phyloP scores from a whole-genome alignment of 495 filamentous ascomycete species.

The Penicillium parvum region DNA sequence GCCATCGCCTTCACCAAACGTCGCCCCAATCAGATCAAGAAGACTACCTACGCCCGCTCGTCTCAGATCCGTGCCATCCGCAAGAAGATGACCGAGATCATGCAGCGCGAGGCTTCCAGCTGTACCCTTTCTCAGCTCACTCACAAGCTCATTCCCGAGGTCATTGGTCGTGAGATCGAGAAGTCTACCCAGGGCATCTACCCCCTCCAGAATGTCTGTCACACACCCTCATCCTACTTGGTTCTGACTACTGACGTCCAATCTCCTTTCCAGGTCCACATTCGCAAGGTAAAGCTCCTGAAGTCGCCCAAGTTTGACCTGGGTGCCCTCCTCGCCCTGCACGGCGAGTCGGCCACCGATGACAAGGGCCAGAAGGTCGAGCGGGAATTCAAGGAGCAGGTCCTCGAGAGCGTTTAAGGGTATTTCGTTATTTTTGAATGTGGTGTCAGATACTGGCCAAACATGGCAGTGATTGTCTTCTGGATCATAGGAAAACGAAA shows the following conservation, averaged over 20 bases:
- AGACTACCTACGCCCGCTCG: constrained; percentile 94
- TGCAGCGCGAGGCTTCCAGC: constrained; percentile 87
- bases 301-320: constrained; percentile 99
- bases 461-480: constrained; percentile 26
- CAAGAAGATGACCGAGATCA: constrained; percentile 99
- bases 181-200: constrained; percentile 99
- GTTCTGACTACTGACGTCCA: constrained; percentile 1
- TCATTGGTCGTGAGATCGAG: constrained; percentile 99
- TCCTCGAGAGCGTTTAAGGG: constrained; percentile 84
- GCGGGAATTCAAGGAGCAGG: constrained; percentile 97
- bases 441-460: constrained; percentile 27
- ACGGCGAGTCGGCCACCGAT: constrained; percentile 95
- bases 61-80: constrained; percentile 96
- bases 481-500: constrained; percentile 31
- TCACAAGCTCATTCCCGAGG: constrained; percentile 96
- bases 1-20: constrained; percentile 99
- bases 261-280: constrained; percentile 71
- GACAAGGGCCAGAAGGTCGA: constrained; percentile 98
- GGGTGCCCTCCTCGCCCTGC: constrained; percentile 85
- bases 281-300: constrained; percentile 98
- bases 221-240: constrained; percentile 24
- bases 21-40: constrained; percentile 98
- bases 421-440: constrained; percentile 19
- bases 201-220: constrained; percentile 91
- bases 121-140: constrained; percentile 93